These are phyloP conservation scores for Bisporella sp. DNA, from an alignment of 2,329 filamentous ascomycete species.

Conservation along the genomic window DNA sequence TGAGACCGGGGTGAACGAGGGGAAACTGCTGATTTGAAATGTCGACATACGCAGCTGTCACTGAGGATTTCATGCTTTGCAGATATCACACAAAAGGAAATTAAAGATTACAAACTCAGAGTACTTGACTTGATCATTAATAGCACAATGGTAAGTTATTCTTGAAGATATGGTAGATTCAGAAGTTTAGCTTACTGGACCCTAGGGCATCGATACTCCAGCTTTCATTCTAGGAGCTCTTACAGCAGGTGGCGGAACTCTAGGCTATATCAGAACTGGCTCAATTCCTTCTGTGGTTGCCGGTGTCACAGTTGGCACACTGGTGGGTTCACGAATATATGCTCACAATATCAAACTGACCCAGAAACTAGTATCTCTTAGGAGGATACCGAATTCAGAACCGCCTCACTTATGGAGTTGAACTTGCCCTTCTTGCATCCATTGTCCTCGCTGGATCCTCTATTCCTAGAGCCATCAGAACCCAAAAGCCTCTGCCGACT, in stretches of 20 bases:
- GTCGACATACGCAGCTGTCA: no score
- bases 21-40: no score
- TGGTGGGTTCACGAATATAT: slow-evolving; percentile 32
- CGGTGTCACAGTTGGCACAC: slow-evolving; percentile 71
- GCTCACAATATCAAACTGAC: neutral
- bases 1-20: no score
- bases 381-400: slow-evolving; percentile 76
- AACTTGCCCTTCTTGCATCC: slow-evolving; percentile 83
- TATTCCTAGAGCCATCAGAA: slow-evolving; percentile 78
- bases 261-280: slow-evolving; percentile 77
- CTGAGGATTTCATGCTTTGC: no score
- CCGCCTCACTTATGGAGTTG: slow-evolving; percentile 72
- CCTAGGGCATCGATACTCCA: slow-evolving; percentile 44
- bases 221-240: slow-evolving; percentile 74
- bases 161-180: neutral
- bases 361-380: slow-evolving; percentile 50
- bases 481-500: slow-evolving; percentile 76
- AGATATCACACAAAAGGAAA: no score
- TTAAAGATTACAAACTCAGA: no score
- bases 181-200: neutral
- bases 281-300: slow-evolving; percentile 84
- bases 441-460: slow-evolving; percentile 76
- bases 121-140: no score
- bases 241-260: slow-evolving; percentile 79
- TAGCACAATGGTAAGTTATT: no score